Conservation (phyloP, 1,139 yeast genomes). For the Pichia inconspicua region DNA sequence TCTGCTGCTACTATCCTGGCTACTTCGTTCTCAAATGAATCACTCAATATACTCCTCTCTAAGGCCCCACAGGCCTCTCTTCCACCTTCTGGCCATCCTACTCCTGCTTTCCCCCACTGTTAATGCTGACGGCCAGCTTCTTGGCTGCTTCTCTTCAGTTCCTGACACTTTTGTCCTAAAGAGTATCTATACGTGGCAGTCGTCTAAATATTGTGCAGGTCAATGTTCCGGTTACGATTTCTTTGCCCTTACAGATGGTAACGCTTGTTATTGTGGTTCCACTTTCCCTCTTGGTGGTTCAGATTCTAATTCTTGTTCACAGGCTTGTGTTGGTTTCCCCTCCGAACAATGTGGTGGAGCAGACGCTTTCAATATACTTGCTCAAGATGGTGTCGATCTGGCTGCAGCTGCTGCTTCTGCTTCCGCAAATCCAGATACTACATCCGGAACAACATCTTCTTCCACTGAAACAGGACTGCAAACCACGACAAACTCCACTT, state of each 20-base stretch:
- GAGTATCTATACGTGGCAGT: slow-evolving; percentile 41
- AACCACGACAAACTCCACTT: slow-evolving; percentile 17
- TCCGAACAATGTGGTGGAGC: slow-evolving; percentile 36
- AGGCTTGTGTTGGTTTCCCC: slow-evolving; percentile 30
- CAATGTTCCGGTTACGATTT: slow-evolving; percentile 44
- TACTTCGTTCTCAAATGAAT: not conserved
- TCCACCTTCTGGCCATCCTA: not conserved
- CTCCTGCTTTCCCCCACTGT: not conserved
- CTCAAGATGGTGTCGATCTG: slow-evolving; percentile 25
- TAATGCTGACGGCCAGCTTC: slow-evolving; percentile 5
- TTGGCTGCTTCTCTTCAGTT: slow-evolving; percentile 32
- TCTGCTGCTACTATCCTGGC: too few species aligned
- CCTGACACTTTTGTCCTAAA: slow-evolving; percentile 31
- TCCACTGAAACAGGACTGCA: slow-evolving; percentile 9
- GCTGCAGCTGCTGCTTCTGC: slow-evolving; percentile 20
- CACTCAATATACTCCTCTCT: too few species aligned
- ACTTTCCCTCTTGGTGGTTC: slow-evolving; percentile 36
- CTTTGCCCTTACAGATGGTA: slow-evolving; percentile 53
- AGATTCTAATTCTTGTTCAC: slow-evolving; percentile 28
- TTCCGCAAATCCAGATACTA: slow-evolving; percentile 15
- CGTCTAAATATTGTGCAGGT: slow-evolving; percentile 40
- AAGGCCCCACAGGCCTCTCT: not conserved
- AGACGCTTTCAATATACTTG: slow-evolving; percentile 32
- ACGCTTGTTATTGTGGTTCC: slow-evolving; percentile 59
- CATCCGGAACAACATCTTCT: slow-evolving; percentile 11